Base-by-base conservation (phyloP, 768 basidiomycete species). In the Agaricus blazei region DNA sequence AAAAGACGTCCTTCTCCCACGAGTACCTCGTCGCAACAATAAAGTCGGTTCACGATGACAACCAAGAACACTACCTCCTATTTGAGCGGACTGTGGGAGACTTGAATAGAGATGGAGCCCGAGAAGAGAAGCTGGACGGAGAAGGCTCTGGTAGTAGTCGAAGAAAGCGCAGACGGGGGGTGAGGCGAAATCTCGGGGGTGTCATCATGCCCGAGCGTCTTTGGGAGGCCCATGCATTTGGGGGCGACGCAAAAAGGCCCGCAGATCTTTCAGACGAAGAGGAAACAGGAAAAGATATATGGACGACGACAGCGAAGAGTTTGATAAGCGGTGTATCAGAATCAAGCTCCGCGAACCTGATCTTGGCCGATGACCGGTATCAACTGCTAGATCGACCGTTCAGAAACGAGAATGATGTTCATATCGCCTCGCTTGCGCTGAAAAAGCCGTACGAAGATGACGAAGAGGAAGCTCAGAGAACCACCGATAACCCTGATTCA, bases 301-400 rank as follows among this genome's bases (percentile, higher is more conserved):
- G 24, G 14, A 37, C 23, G 36, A 40, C 26, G 48, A 37, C 48
- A 24, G 48, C 34, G 8, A 50, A 50, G 26, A 23, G 38, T 24
- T 26, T 40, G 37, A 24, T 24, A 14, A 50, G 48, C 37, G 23
- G 40, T 1, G 36, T 12, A 15, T 50, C 48, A 4, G 48, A 50
- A 12, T 50, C 48, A 15, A 50, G 48, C 23, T 50, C 48, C 5
- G 26, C 9, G 12, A 24, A 50, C 14, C 14, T 50, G 36, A 50
- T 50, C 48, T 24, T 50, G 15, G 48, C 48, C 6, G 36, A 50
- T 50, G 48, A 50, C 24, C 36, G 48, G n/a, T 50, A 50, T 12
- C 9, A 40, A 12, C 19, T 50, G 24, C n/a, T 50, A 12, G 23
- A 38, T 50, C 34, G 24, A 38, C 48, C 48, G 9, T 50, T 6